These are phyloP conservation scores for Fibroporia radiculosa DNA, from an alignment of 768 basidiomycete species.

Conservation along the genomic window DNA sequence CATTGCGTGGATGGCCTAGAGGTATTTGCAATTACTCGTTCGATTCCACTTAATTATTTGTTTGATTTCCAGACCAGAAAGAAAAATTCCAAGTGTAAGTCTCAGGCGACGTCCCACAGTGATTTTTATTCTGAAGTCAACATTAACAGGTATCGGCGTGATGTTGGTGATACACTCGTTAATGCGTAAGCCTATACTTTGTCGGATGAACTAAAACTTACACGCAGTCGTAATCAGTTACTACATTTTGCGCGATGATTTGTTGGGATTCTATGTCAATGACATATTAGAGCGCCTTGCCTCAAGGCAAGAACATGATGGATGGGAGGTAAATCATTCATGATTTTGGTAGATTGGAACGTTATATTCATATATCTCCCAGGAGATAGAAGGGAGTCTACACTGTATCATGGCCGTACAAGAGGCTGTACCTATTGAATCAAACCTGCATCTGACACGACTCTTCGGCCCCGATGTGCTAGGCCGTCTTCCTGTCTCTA, in stretches of 20 bases:
- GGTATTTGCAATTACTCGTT: slow-evolving; percentile 36
- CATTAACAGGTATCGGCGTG: slow-evolving; percentile 63
- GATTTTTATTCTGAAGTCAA: neutral
- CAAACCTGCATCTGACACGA: slow-evolving; percentile 44
- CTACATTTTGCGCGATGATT: slow-evolving; percentile 79
- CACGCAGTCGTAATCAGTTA: slow-evolving; percentile 46
- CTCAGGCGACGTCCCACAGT: neutral
- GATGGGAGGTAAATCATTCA: slow-evolving; percentile 67
- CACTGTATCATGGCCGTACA: slow-evolving; percentile 84
- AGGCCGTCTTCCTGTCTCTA: slow-evolving; percentile 56
- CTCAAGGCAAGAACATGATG: slow-evolving; percentile 32
- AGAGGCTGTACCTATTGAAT: slow-evolving; percentile 69
- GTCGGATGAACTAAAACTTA: neutral
- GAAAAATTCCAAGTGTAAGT: slow-evolving; percentile 76
- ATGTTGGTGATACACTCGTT: slow-evolving; percentile 81
- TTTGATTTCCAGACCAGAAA: slow-evolving; percentile 48
- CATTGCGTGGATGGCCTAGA: slow-evolving; percentile 51
- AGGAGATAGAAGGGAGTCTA: slow-evolving; percentile 84
- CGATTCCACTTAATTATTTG: neutral
- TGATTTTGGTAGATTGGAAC: neutral
- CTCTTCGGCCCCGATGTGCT: slow-evolving; percentile 72
- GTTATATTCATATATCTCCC: neutral
- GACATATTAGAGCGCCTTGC: slow-evolving; percentile 52
- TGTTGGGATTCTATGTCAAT: slow-evolving; percentile 64
- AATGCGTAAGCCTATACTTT: slow-evolving; percentile 81